These are phyloP conservation scores for Amesomyces nigricolor DNA, from an alignment of 2,329 filamentous ascomycete genomes.

Conservation along the genomic window DNA sequence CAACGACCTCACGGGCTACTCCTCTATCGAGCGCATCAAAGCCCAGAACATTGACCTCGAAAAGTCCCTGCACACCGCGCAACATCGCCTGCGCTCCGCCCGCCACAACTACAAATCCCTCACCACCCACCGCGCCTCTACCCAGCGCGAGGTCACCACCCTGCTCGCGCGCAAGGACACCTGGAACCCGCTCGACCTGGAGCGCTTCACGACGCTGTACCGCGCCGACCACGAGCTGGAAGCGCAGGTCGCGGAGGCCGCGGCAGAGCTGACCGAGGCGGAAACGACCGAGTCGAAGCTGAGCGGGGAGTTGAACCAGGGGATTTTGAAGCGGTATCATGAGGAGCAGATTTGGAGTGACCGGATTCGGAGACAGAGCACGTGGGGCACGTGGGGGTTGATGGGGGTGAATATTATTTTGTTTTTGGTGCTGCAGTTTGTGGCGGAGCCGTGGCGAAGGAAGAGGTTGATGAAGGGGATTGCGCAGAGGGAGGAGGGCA, in stretches of 20 bases:
- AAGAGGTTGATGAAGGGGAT: slow-evolving; percentile 74
- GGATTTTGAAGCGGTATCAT: slow-evolving; percentile 87
- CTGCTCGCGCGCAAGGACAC: slow-evolving; percentile 89
- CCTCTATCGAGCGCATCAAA: slow-evolving; percentile 82
- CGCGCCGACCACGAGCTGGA: slow-evolving; percentile 90
- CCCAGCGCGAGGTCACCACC: slow-evolving; percentile 92
- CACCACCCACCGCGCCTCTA: slow-evolving; percentile 74
- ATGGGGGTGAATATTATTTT: slow-evolving; percentile 95
- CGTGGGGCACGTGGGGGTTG: slow-evolving; percentile 96
- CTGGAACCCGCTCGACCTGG: slow-evolving; percentile 81
- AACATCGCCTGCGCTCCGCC: slow-evolving; percentile 61
- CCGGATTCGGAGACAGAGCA: slow-evolving; percentile 90
- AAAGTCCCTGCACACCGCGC: slow-evolving; percentile 50
- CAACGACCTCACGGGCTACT: slow-evolving; percentile 93
- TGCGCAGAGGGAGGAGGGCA: slow-evolving; percentile 66
- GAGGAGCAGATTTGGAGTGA: slow-evolving; percentile 99
- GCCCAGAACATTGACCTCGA: slow-evolving; percentile 67
- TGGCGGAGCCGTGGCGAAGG: slow-evolving; percentile 89
- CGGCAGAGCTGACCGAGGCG: slow-evolving; percentile 64
- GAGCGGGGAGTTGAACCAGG: slow-evolving; percentile 67
- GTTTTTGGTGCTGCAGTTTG: slow-evolving; percentile 78
- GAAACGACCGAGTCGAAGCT: slow-evolving; percentile 78
- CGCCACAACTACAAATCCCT: slow-evolving; percentile 77
- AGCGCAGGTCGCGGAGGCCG: slow-evolving; percentile 67
- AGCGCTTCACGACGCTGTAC: slow-evolving; percentile 91